phyloP scores from a whole-genome alignment of 2,329 filamentous ascomycete species.

The Curvularia eragrostidis region DNA sequence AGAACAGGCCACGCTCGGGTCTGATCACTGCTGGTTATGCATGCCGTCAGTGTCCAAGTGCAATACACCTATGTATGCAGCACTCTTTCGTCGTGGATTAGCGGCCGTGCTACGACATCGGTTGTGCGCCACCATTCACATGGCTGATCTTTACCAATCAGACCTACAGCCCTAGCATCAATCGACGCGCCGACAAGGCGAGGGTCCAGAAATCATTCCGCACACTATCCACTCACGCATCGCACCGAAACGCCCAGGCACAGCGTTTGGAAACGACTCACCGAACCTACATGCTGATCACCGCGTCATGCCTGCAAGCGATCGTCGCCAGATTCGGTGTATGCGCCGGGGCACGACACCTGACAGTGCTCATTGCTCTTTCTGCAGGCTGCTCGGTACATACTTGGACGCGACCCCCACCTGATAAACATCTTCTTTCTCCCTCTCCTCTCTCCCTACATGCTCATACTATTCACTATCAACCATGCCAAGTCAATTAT shows the following conservation, averaged over 20 bases:
- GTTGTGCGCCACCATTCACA: slow-evolving; percentile 18
- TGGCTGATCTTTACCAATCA: slow-evolving; percentile 28
- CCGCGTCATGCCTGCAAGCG: slow-evolving; percentile 21
- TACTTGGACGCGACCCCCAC: slow-evolving; percentile 1
- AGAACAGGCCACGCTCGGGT: slow-evolving; percentile 4
- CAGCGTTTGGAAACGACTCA: slow-evolving; percentile 18
- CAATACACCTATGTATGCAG: slow-evolving; percentile 14
- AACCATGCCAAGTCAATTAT: slow-evolving; percentile 49
- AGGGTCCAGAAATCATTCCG: slow-evolving; percentile 15
- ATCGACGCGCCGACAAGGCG: slow-evolving; percentile 10
- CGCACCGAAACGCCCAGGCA: slow-evolving; percentile 13
- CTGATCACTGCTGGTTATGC: slow-evolving; percentile 6
- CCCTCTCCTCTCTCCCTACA: not conserved
- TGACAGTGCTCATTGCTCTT: slow-evolving; percentile 10
- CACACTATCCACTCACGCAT: slow-evolving; percentile 7
- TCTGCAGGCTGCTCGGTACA: slow-evolving; percentile 4
- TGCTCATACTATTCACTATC: slow-evolving; percentile 4
- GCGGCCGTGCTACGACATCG: slow-evolving; percentile 1
- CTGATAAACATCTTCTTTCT: slow-evolving; percentile 7
- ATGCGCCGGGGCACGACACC: slow-evolving; percentile 16
- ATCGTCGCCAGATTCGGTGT: slow-evolving; percentile 18
- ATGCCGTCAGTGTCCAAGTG: slow-evolving; percentile 13
- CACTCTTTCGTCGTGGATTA: slow-evolving; percentile 22
- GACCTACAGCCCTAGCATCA: slow-evolving; percentile 10
- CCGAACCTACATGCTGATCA: slow-evolving; percentile 24